Base-by-base conservation (phyloP, 2,329 filamentous ascomycete species). In the Phaeosphaeriaceae sp. region DNA sequence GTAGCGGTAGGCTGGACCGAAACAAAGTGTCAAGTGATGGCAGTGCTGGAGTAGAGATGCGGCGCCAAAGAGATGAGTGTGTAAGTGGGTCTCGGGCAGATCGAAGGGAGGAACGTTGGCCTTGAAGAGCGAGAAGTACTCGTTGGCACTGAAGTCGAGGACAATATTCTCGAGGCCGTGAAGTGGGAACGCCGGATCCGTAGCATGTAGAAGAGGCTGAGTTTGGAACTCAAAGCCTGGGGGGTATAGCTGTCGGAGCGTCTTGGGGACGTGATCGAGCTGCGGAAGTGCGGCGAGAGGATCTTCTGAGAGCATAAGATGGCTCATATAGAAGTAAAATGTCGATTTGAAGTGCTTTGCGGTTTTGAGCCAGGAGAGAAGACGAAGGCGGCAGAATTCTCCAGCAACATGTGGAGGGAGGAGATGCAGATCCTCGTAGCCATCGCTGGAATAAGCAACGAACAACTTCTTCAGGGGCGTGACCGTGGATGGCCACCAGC, bases 91-190 rank as follows among this genome's bases (percentile, higher is more conserved):
- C 24, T n/a, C 10, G 31, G 42, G 24, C 5, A 7, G 41, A 11
- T 60, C 41, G 41, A 68, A 69, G 2, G 65, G 64, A 7, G 60
- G 60, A 0, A 68, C 40, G 0, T 10, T 13, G 1, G 63, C 65
- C 11, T 54, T 44, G 55, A 70, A 68, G 3, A 70, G 3, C 2
- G 44, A 24, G 20, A 66, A 61, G 53, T 63, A 68, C 7, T 59
- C 44, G 10, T 47, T 53, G 0, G 54, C 50, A 0, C 40, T 15
- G 49, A 69, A 47, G 17, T 65, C 51, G 7, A 67, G 62, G 3
- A 27, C 20, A 1, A 69, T 51, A 1, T 48, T 66, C 13, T 66
- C 60, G 2, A 70, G 54, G 21, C 65, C 63, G 31, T 61, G 59
- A 19, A 53, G 42, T 21, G 22, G 7, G 24, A 4, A 44, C 2